Conservation (phyloP, 805 yeast species). For the Metschnikowia drakensbergensis region DNA sequence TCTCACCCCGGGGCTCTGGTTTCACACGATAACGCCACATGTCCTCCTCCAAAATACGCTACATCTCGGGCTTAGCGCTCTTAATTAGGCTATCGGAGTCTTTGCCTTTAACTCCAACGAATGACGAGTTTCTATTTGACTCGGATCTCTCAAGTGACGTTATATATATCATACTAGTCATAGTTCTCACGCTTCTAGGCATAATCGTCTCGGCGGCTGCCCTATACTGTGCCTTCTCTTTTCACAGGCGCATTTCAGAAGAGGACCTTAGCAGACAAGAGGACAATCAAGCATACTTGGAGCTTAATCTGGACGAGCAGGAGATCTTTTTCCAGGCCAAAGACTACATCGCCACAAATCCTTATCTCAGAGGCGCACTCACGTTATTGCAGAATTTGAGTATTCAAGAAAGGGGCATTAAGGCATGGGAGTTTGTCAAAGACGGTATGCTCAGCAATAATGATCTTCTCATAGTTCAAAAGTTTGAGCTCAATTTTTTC, state of each 20-base stretch:
- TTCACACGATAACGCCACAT: background rate
- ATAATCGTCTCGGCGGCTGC: slow-evolving; percentile 3
- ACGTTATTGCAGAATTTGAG: slow-evolving; percentile 55
- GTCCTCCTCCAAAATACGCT: background rate
- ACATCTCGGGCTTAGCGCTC: background rate
- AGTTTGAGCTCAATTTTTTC: slow-evolving; percentile 55
- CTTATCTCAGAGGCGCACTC: slow-evolving; percentile 41
- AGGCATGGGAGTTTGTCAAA: slow-evolving; percentile 84
- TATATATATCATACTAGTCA: slow-evolving; percentile 1
- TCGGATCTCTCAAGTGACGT: slow-evolving; percentile 1
- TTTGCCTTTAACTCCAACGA: background rate
- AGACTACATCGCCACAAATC: slow-evolving; percentile 38
- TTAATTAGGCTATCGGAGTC: background rate
- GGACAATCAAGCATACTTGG: slow-evolving; percentile 24
- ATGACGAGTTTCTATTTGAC: background rate
- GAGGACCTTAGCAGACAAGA: slow-evolving; percentile 11
- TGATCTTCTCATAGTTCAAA: slow-evolving; percentile 60
- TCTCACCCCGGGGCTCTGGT: background rate
- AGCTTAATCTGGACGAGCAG: slow-evolving; percentile 64
- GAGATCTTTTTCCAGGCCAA: slow-evolving; percentile 65
- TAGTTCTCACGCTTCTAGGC: slow-evolving; percentile 4
- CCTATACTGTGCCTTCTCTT: slow-evolving; percentile 3
- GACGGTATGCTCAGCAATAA: slow-evolving; percentile 52
- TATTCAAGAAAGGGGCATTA: slow-evolving; percentile 83
- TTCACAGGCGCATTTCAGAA: slow-evolving; percentile 3